Percentiles rank a stretch among this genome's conserved stretches.
phyloP scores from a whole-genome alignment of 2,329 filamentous ascomycete species.

The Exophiala alcalophila region DNA sequence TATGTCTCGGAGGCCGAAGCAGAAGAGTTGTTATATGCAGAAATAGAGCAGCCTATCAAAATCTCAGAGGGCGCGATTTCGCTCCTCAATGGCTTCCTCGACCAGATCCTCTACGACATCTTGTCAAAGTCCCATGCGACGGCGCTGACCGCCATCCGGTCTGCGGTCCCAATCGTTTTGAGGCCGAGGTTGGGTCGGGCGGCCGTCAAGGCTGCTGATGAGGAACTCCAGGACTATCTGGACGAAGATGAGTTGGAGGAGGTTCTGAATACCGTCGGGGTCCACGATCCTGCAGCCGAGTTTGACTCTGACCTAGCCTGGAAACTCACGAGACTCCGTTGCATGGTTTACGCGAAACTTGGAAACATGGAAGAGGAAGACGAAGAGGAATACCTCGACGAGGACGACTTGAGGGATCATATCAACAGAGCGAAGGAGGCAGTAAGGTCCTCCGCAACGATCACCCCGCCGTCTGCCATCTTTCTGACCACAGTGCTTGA shows the following conservation, averaged over 20 bases:
- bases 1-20: conserved; percentile 88
- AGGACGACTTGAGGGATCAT: conserved; percentile 63
- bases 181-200: conserved; percentile 86
- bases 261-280: conserved; percentile 54
- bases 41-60: conserved; percentile 73
- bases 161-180: conserved; percentile 79
- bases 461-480: conserved; percentile 89
- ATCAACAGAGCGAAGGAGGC: conserved; percentile 41
- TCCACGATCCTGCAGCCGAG: conserved; percentile 49
- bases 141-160: conserved; percentile 68
- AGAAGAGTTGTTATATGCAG: conserved; percentile 85
- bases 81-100: conserved; percentile 86
- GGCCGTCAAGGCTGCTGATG: conserved; percentile 76
- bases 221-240: conserved; percentile 83
- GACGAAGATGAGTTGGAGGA: conserved; percentile 71
- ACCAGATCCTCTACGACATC: conserved; percentile 88
- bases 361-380: conserved; percentile 98
- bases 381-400: conserved; percentile 81
- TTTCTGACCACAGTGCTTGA: conserved; percentile 94
- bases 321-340: conserved; percentile 87
- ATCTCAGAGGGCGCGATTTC: conserved; percentile 71
- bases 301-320: conserved; percentile 93
- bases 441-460: conserved; percentile 59
- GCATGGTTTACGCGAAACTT: conserved; percentile 97
- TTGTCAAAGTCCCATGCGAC: conserved; percentile 78